Evolutionary conservation across 2,329 filamentous ascomycete genomes (phyloP).

Genomic region (Neonectria hederae): DNA sequence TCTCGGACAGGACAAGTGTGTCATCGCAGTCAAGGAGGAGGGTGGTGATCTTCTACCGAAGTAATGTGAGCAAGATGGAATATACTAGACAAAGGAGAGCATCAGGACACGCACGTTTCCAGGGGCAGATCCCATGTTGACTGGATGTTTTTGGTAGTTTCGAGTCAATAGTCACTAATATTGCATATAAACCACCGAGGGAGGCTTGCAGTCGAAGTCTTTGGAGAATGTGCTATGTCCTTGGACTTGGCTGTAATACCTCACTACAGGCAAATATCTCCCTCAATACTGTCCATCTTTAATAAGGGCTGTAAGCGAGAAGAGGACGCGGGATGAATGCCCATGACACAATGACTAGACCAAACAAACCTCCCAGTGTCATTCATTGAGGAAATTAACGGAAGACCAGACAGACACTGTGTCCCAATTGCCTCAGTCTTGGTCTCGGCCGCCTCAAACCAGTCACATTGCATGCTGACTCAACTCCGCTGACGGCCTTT

Average conservation of each 20-base stretch:
- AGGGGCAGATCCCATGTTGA: not conserved
- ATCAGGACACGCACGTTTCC: not conserved
- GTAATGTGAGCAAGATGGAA: not conserved
- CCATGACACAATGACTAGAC: not conserved
- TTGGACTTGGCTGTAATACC: no score
- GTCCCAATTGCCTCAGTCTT: not conserved
- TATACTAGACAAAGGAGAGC: not conserved
- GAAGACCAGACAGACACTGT: not conserved
- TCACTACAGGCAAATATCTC: not conserved
- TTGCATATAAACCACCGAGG: not conserved
- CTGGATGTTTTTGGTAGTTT: not conserved
- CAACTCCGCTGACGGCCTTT: not conserved
- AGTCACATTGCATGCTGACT: not conserved
- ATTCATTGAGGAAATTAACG: not conserved
- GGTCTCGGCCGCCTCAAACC: not conserved
- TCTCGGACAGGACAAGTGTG: conserved; percentile 7
- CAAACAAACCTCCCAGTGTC: not conserved
- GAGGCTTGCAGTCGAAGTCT: not conserved
- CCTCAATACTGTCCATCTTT: not conserved
- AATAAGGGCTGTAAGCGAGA: not conserved
- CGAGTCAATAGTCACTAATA: not conserved
- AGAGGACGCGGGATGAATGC: no score
- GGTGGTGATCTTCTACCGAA: conserved; percentile 2
- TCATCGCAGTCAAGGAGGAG: conserved; percentile 7
- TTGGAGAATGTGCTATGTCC: not conserved